Conservation (phyloP, 208 protist species). For the Leishmania tropica region DNA sequence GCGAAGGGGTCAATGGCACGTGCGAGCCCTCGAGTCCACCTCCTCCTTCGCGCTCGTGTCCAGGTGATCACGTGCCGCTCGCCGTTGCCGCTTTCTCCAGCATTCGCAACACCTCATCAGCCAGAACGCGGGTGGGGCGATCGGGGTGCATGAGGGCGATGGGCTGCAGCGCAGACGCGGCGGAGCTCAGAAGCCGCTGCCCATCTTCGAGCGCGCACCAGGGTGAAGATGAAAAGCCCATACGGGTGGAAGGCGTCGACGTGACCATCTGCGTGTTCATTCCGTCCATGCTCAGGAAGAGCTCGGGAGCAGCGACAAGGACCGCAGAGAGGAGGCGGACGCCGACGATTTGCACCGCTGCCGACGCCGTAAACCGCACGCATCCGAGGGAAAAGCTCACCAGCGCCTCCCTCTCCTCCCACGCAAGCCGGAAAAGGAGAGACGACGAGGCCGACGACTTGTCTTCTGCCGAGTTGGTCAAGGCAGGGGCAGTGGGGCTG, state of each 20-base stretch:
- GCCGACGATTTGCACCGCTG: conserved; percentile 59
- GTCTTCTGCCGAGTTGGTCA: background rate
- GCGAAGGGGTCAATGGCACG: background rate
- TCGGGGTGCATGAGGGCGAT: conserved; percentile 63
- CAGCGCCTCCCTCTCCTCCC: conserved; percentile 48
- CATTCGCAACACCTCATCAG: conserved; percentile 54
- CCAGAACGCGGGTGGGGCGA: conserved; percentile 47
- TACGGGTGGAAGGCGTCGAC: background rate
- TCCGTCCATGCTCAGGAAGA: conserved; percentile 32
- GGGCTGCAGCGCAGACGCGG: conserved; percentile 37
- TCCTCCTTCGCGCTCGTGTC: too few species aligned
- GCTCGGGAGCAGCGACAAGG: conserved; percentile 62
- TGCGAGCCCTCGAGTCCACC: background rate
- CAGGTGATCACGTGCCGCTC: background rate
- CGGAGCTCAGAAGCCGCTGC: conserved; percentile 20
- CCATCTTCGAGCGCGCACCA: background rate
- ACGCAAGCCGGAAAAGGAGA: conserved; percentile 26
- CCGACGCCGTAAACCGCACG: conserved; percentile 45
- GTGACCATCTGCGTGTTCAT: background rate
- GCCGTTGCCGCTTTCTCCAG: conserved; percentile 29
- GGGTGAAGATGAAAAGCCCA: background rate
- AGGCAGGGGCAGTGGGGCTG: background rate
- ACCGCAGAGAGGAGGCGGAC: conserved; percentile 73
- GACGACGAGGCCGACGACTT: conserved; percentile 1
- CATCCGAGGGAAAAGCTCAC: conserved; percentile 69